Evolutionary conservation across 306 rosid species (phyloP).

Genomic region (Astragalus glycyphyllos): DNA sequence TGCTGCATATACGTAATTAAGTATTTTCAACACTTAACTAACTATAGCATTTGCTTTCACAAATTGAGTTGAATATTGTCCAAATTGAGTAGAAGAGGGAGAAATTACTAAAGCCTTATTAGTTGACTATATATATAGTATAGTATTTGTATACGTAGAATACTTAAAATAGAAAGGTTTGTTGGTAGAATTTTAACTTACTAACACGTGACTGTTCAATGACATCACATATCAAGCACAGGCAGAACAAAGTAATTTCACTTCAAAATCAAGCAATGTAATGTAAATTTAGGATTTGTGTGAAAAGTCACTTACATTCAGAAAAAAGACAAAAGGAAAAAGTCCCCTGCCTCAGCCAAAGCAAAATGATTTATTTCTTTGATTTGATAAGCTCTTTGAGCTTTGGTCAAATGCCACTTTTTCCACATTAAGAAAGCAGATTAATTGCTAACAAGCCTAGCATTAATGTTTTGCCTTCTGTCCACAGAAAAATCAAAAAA

Average conservation of each 20-base stretch:
- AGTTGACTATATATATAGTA: too few relatives aligned
- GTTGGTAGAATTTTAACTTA: not conserved
- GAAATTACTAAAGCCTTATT: not conserved
- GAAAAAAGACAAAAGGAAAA: not conserved
- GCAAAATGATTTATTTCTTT: constrained; percentile 25
- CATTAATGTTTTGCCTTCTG: too few relatives aligned
- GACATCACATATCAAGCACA: too few relatives aligned
- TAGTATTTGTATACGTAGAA: not conserved
- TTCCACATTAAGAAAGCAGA: constrained; percentile 3
- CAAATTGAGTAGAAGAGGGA: not conserved
- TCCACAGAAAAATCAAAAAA: too few relatives aligned
- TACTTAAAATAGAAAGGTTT: not conserved
- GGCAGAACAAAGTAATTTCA: too few relatives aligned
- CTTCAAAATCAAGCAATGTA: too few relatives aligned
- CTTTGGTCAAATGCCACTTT: not conserved
- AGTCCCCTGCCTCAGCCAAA: not conserved
- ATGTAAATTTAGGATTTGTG: not conserved
- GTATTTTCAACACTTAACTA: not conserved
- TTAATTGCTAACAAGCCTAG: not conserved
- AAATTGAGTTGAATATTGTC: not conserved
- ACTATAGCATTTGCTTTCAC: constrained; percentile 21
- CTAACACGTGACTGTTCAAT: too few relatives aligned
- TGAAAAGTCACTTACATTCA: not conserved
- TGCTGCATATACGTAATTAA: not conserved
- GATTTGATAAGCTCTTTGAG: constrained; percentile 34